Evolutionary conservation across 2,329 filamentous ascomycete species (phyloP), one percentile per base, ranked within the genome.

Genomic region (Aspergillus aculeatinus): DNA sequence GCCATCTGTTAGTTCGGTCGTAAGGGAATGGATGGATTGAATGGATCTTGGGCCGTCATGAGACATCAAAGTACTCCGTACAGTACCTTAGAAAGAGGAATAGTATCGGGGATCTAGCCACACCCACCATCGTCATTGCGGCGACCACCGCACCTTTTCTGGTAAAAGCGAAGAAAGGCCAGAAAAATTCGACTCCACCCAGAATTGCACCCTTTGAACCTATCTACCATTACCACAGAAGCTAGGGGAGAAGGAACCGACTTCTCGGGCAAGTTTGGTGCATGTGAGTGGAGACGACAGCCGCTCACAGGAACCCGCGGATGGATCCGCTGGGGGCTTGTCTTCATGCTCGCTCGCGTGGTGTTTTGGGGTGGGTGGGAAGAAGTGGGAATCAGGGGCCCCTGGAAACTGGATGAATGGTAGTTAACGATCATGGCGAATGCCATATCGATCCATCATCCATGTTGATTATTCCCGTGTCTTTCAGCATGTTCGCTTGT

Each of bases 291-390:
- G 63, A 60, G 65, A 64, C 65, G 39, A 57, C 63, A 70, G 65
- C 68, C 67, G 67, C 70, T 63, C 58, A 60, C 68, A 68, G 67
- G 67, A 68, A 48, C 53, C 68, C 66, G 67, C 68, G 69, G 70
- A 72, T 70, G 66, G 63, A 67, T 62, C 62, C 60, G 58, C 60
- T 55, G 58, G 57, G 27, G 62, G 63, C 60, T 62, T 63, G 60
- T 64, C 59, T 62, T 54, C 60, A 65, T 65, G 29, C 50, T 66
- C 57, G 56, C 64, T 63, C 65, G 65, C 63, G 64, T 65, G 64
- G 64, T 65, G 57, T 59, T 60, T 19, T 29, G 51, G 29, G 39
- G 25, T 33, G 23, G 23, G 47, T 39, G 48, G 35, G 57, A 29
- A 58, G 16, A 51, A 49, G 12, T n/a, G 44, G 58, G 35, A 62